A percentile compares a stretch with the other conserved stretches of the same genome.
phyloP scores from a whole-genome alignment of 202 grass and related monocot species.

The Elaeis oleifera region DNA sequence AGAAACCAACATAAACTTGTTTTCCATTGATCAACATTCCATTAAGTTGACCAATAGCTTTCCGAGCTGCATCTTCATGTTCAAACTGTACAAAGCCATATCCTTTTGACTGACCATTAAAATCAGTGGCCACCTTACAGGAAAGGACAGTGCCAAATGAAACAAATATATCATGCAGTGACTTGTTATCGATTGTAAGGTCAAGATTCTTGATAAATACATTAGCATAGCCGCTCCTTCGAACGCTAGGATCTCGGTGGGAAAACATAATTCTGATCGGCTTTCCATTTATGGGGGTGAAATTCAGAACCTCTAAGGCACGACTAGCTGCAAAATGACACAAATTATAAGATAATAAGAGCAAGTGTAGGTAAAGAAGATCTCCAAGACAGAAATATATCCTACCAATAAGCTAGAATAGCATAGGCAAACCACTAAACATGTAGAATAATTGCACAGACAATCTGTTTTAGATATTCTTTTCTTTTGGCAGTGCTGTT shows the following conservation, averaged over 20 bases:
- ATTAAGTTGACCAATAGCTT: constrained; percentile 33
- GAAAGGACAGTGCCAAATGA: constrained; percentile 35
- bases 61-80: constrained; percentile 19
- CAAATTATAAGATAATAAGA: too few species aligned
- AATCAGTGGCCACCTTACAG: constrained; percentile 35
- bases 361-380: too few species aligned
- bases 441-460: too few species aligned
- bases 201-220: constrained; percentile 42
- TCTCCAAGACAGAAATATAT: too few species aligned
- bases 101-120: constrained; percentile 27
- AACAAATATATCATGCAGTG: constrained; percentile 25
- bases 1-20: constrained; percentile 28
- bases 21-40: constrained; percentile 32
- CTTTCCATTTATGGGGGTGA: constrained; percentile 26
- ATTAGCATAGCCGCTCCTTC: constrained; percentile 35
- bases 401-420: too few species aligned
- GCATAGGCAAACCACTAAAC: too few species aligned
- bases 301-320: constrained; percentile 41
- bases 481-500: too few species aligned
- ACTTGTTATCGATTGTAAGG: constrained; percentile 28
- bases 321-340: constrained; percentile 25
- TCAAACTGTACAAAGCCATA: constrained; percentile 44
- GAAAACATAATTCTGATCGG: constrained; percentile 40
- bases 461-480: too few species aligned
- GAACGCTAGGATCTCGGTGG: constrained; percentile 26